phyloP scores from a whole-genome alignment of 352 stramenopile genomes.

The Phytophthora agathidicida region DNA sequence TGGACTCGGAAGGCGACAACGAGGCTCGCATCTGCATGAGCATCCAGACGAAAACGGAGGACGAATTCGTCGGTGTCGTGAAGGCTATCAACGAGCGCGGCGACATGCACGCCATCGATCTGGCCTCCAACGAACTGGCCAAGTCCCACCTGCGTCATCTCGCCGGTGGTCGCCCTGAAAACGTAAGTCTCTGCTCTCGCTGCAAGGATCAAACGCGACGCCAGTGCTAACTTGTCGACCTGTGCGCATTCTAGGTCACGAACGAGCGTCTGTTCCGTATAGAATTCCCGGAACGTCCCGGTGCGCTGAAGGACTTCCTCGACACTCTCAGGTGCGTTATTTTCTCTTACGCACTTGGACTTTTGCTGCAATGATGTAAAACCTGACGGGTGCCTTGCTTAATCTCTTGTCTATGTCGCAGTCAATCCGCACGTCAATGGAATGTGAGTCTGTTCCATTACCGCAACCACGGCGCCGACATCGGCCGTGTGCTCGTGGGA shows the following conservation, averaged over 20 bases:
- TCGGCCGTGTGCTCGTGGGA: slow-evolving; percentile 96
- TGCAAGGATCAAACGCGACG: not conserved
- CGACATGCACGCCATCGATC: slow-evolving; percentile 93
- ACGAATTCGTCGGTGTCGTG: slow-evolving; percentile 70
- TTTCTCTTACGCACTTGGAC: not conserved
- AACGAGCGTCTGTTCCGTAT: slow-evolving; percentile 96
- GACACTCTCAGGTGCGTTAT: slow-evolving; percentile 67
- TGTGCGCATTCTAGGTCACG: slow-evolving; percentile 44
- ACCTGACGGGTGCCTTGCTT: slow-evolving; percentile 1
- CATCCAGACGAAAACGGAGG: slow-evolving; percentile 91
- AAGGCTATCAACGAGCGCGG: slow-evolving; percentile 63
- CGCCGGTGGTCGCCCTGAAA: slow-evolving; percentile 88
- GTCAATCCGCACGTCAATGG: slow-evolving; percentile 75
- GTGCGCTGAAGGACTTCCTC: slow-evolving; percentile 94
- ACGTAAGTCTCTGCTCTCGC: slow-evolving; percentile 38
- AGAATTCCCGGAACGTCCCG: slow-evolving; percentile 95
- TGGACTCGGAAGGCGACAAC: slow-evolving; percentile 73
- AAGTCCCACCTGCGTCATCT: slow-evolving; percentile 97
- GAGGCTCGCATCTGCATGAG: slow-evolving; percentile 95
- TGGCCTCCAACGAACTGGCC: slow-evolving; percentile 96
- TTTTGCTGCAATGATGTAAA: not conserved
- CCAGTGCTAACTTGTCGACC: slow-evolving; percentile 4
- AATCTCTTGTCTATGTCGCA: slow-evolving; percentile 11
- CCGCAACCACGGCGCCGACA: slow-evolving; percentile 98
- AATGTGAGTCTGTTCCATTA: slow-evolving; percentile 99